Evolutionary conservation across 129 eudicot genomes (phyloP).

Genomic region (Flaveria bidentis): DNA sequence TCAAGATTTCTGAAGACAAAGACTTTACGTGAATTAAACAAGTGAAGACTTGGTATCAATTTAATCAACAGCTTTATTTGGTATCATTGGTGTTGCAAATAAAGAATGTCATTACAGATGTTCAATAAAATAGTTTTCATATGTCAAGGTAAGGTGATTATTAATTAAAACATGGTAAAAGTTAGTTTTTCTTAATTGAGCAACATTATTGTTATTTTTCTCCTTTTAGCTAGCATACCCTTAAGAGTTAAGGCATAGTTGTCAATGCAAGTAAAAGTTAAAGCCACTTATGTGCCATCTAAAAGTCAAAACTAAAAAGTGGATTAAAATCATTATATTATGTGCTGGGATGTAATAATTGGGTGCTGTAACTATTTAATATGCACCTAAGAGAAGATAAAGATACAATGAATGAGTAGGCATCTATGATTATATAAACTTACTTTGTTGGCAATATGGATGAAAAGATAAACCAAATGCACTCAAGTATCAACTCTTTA

Average conservation of each 20-base stretch:
- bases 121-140: neutral
- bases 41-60: conserved; percentile 16
- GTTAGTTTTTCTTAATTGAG: conserved; percentile 12
- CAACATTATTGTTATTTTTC: conserved; percentile 22
- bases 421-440: conserved; percentile 18
- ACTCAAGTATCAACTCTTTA: neutral
- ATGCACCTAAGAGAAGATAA: neutral
- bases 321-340: neutral
- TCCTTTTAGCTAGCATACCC: neutral
- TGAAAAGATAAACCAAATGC: conserved; percentile 11
- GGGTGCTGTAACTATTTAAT: neutral
- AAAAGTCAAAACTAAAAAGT: conserved; percentile 17
- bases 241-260: conserved; percentile 12
- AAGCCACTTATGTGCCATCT: neutral
- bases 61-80: conserved; percentile 27
- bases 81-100: conserved; percentile 11
- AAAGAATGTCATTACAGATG: conserved; percentile 25
- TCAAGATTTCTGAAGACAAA: conserved; percentile 25
- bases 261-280: neutral
- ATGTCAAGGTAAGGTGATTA: neutral
- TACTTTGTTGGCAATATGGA: neutral
- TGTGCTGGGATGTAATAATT: conserved; percentile 1
- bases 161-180: conserved; percentile 13
- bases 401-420: conserved; percentile 12
- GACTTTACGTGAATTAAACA: conserved; percentile 29